Conservation (phyloP, 1,284 basidiomycete genomes). For the Mycena sp. region DNA sequence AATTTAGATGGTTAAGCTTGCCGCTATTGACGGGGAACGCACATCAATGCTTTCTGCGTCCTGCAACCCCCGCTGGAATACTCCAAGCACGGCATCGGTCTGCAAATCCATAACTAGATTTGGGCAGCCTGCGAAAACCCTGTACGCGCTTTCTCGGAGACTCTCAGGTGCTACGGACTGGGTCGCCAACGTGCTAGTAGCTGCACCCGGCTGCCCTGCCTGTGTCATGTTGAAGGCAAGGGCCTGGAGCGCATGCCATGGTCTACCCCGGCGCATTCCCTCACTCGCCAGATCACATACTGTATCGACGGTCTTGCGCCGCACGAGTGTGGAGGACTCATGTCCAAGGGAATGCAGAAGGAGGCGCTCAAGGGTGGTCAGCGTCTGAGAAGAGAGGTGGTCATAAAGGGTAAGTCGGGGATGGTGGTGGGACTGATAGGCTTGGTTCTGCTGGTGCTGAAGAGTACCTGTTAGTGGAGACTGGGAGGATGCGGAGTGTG, state of each 20-base stretch:
- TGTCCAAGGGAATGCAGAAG: constrained; percentile 73
- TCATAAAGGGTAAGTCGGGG: constrained; percentile 71
- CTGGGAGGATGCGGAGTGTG: constrained; percentile 28
- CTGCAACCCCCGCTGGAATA: constrained; percentile 71
- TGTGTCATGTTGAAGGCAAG: constrained; percentile 74
- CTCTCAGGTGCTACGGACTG: constrained; percentile 35
- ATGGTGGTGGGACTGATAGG: constrained; percentile 35
- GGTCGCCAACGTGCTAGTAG: constrained; percentile 37
- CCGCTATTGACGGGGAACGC: constrained; percentile 33
- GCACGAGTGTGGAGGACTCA: constrained; percentile 63
- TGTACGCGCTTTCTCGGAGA: constrained; percentile 64
- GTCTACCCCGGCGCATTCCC: constrained; percentile 74
- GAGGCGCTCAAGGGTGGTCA: constrained; percentile 73
- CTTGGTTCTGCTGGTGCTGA: constrained; percentile 28
- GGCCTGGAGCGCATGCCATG: constrained; percentile 81
- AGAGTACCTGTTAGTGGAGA: constrained; percentile 15
- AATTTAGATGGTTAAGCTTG: constrained; percentile 3
- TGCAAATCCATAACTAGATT: constrained; percentile 79
- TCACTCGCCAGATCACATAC: constrained; percentile 78
- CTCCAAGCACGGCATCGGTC: constrained; percentile 67
- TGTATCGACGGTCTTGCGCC: constrained; percentile 78
- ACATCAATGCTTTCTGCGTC: constrained; percentile 72
- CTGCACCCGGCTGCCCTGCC: constrained; percentile 49
- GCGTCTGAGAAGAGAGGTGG: constrained; percentile 70
- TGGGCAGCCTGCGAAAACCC: constrained; percentile 74